Evolutionary conservation across 2,329 filamentous ascomycete genomes (phyloP), one percentile per base, ranked within the genome.

Genomic region (Aspergillus fumigatiaffinis): DNA sequence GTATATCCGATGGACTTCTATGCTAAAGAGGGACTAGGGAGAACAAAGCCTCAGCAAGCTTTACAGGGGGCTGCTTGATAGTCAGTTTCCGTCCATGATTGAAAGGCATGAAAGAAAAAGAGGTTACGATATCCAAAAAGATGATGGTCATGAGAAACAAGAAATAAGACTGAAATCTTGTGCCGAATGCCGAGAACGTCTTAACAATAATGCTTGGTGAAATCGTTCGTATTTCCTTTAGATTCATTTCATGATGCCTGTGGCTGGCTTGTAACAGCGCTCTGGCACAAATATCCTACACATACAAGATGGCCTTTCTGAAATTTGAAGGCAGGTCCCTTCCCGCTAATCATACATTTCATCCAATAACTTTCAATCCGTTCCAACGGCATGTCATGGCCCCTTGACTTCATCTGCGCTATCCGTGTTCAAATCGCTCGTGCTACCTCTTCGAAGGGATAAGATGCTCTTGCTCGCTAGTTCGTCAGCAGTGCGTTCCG

Each of bases 1-100:
- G 82, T 91, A 14, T 99, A 99, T 77, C 93, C 92, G 0, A 99
- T 99, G 94, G 92, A 99, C 73, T 99, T 96, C 71, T 99, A 99
- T 76, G 92, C 88, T 0, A 93, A 89, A 72, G 91, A 97, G 49
- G 94, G 94, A 0, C 71, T 99, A 54, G 94, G 93, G 1, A 85
- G 94, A 72, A 92, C 89, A 32, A 92, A 82, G 69, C 74, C 75
- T 6, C 62, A 64, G 46, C 66, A 68, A 53, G 60, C 58, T 47
- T 47, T 62, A 50, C 55, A 53, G 25, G 49, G 54, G 35, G 51
- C 61, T 44, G 63, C 63, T 38, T 66, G 56, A 64, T 53, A 9
- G 20, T 25, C 20, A 23, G 2, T 17, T 47, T 47, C 44, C 25
- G 44, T 23, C 23, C 6, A 23, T 14, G 21, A 47, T 23, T 25